phyloP scores from a whole-genome alignment of 1,284 basidiomycete genomes.

The Heterobasidion irregulare region DNA sequence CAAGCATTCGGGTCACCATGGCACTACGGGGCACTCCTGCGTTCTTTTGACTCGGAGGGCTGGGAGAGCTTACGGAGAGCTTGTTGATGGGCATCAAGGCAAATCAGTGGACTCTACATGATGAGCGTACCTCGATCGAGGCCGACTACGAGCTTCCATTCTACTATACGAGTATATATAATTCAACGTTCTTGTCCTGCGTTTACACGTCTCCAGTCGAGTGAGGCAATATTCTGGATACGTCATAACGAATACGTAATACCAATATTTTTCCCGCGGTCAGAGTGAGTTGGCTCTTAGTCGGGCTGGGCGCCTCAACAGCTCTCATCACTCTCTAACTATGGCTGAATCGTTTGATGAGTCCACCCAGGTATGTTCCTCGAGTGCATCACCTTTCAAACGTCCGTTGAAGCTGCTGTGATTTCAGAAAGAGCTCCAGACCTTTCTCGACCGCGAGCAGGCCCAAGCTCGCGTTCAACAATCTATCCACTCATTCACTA shows the following conservation, averaged over 20 bases:
- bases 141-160: too few species aligned
- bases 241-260: neutral
- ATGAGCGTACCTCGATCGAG: too few species aligned
- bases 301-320: neutral
- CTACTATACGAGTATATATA: too few species aligned
- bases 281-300: neutral
- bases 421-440: conserved; percentile 73
- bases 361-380: conserved; percentile 53
- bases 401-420: conserved; percentile 3
- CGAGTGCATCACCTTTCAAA: neutral
- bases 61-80: too few species aligned
- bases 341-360: conserved; percentile 73
- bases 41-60: too few species aligned
- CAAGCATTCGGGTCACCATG: too few species aligned
- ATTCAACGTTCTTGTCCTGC: too few species aligned
- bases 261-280: neutral
- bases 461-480: conserved; percentile 75
- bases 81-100: too few species aligned
- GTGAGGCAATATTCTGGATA: too few species aligned
- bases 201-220: too few species aligned
- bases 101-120: too few species aligned
- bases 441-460: conserved; percentile 85
- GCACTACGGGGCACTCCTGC: too few species aligned
- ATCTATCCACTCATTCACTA: conserved; percentile 63
- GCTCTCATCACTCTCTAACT: conserved; percentile 2